A percentile compares a stretch with the other conserved stretches of the same genome.
phyloP scores from a whole-genome alignment of 768 basidiomycete genomes.

The Lactarius sp. region DNA sequence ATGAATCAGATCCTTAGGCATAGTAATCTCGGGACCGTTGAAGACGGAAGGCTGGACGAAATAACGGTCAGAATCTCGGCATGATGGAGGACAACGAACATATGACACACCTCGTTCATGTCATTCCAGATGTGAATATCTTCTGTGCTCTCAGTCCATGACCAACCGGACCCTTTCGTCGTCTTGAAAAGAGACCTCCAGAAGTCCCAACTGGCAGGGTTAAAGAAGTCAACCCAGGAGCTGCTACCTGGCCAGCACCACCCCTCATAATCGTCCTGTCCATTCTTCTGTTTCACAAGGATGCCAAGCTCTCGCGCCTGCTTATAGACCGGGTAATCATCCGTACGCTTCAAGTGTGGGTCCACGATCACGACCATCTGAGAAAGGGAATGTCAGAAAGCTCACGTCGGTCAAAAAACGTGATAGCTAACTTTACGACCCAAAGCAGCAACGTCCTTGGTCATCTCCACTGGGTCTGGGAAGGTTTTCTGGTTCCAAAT shows the following conservation, averaged over 20 bases:
- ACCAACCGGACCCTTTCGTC: slow-evolving; percentile 52
- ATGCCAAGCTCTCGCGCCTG: slow-evolving; percentile 77
- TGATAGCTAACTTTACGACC: slow-evolving; percentile 67
- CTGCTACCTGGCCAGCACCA: slow-evolving; percentile 99
- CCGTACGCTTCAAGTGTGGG: slow-evolving; percentile 86
- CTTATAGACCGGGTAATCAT: slow-evolving; percentile 77
- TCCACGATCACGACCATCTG: slow-evolving; percentile 99
- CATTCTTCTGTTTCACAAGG: slow-evolving; percentile 76
- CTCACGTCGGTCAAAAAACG: neutral
- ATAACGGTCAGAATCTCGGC: slow-evolving; percentile 17
- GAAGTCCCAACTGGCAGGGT: slow-evolving; percentile 84
- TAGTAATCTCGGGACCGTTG: slow-evolving; percentile 94
- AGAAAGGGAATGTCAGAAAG: slow-evolving; percentile 11
- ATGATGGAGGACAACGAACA: neutral
- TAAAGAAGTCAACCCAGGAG: slow-evolving; percentile 97
- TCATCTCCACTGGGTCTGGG: slow-evolving; percentile 96
- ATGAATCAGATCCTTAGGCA: slow-evolving; percentile 74
- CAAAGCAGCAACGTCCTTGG: slow-evolving; percentile 76
- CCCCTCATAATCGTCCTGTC: slow-evolving; percentile 85
- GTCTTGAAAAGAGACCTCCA: slow-evolving; percentile 82
- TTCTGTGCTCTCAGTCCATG: slow-evolving; percentile 76
- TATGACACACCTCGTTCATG: slow-evolving; percentile 84
- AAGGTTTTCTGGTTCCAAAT: slow-evolving; percentile 92
- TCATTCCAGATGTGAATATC: slow-evolving; percentile 97
- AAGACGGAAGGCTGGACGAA: slow-evolving; percentile 85